phyloP scores from a whole-genome alignment of 2,329 filamentous ascomycete species.

The Chaetomium globosum region DNA sequence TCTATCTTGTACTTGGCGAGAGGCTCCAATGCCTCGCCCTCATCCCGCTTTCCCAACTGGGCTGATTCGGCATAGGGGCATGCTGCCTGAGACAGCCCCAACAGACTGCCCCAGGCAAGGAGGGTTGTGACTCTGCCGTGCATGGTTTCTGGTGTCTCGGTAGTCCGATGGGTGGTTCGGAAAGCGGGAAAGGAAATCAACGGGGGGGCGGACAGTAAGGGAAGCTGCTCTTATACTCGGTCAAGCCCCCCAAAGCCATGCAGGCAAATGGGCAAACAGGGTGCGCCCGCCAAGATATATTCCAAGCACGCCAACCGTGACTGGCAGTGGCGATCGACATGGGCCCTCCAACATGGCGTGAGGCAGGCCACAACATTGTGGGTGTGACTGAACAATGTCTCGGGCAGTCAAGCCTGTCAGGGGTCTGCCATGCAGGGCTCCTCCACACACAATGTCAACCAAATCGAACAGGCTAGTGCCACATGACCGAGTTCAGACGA shows the following conservation, averaged over 20 bases:
- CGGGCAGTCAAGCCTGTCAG: neutral
- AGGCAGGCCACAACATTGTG: neutral
- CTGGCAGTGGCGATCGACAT: constrained; percentile 12
- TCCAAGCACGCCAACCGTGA: constrained; percentile 2
- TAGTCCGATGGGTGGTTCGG: neutral
- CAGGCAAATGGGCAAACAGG: neutral
- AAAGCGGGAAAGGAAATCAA: neutral
- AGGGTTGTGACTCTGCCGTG: constrained; percentile 28
- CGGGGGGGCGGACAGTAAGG: neutral
- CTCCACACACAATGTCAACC: neutral
- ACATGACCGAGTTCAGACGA: neutral
- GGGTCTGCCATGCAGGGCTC: constrained; percentile 1
- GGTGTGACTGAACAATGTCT: constrained; percentile 1
- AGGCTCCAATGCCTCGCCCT: constrained; percentile 31
- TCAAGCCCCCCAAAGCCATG: neutral
- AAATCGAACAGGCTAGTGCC: neutral
- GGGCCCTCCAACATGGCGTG: neutral
- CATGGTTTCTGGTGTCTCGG: constrained; percentile 25
- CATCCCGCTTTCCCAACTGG: constrained; percentile 26
- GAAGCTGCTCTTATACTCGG: constrained; percentile 1
- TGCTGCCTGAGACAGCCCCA: constrained; percentile 32
- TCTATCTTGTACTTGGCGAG: constrained; percentile 50
- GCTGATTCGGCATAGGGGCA: constrained; percentile 35
- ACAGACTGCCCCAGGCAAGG: constrained; percentile 31
- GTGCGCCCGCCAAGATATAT: constrained; percentile 2